Evolutionary conservation across 2,329 filamentous ascomycete genomes (phyloP), one percentile per base, ranked within the genome.

Genomic region (Cladosporium sphaerospermum): DNA sequence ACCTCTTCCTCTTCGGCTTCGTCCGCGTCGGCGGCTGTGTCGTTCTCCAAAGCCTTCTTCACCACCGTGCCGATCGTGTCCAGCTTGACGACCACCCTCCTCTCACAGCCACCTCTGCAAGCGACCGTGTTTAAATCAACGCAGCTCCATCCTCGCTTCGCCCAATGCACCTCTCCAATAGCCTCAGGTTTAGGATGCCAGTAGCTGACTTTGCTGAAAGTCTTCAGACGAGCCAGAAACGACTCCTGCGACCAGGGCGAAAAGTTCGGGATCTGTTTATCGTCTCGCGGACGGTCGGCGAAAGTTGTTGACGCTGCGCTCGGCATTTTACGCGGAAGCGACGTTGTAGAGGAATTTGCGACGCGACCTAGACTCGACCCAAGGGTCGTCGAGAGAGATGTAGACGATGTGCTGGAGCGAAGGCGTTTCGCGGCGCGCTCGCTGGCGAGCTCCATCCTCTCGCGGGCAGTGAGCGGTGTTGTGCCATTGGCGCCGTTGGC

Each of bases 131-230:
- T 90, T 59, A 84, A 83, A 61, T 86, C 86, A 43, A 86, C 83
- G 63, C 92, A 96, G 3, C 85, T 78, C 92, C 93, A 99, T 1
- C 92, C 92, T 54, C 88, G 77, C 74, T 92, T 96, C 0, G 91
- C 91, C 93, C 93, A 99, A 68, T 90, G 86, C 7, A 96, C 84
- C 71, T 97, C 93, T 65, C 83, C 89, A 61, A 97, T 84, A 33
- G 77, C 78, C 49, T 91, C 82, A 0, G 93, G 91, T 68, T 97
- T 97, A 0, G 89, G 87, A n/a, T 88, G 86, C 92, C 92, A 99
- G 67, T 87, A 82, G 51, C 89, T 93, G 45, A 97, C 84, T 60
- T 92, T 89, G 65, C 92, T 87, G 66, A 95, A 99, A 0, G 89
- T 95, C 56, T 86, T 86, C 28, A 99, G 76, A 19, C 93, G 78